Evolutionary conservation across 1,284 basidiomycete species (phyloP).

Genomic region (Meira nashicola): DNA sequence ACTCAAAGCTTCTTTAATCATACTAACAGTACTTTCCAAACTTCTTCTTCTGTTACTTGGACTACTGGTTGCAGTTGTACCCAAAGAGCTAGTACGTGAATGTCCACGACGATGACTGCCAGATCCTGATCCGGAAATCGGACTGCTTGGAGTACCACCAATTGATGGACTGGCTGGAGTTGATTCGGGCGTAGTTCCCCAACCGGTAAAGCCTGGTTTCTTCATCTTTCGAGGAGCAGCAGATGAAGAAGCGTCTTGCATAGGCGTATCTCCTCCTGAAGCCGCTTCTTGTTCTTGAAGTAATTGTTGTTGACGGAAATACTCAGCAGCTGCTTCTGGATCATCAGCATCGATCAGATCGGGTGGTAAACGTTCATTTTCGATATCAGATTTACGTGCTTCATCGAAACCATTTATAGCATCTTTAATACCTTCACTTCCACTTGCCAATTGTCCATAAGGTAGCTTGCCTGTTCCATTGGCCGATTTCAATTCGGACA

Average conservation of each 20-base stretch:
- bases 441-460: conserved; percentile 78
- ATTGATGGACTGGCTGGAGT: background rate
- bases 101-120: conserved; percentile 64
- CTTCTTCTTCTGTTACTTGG: conserved; percentile 87
- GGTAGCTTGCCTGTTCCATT: conserved; percentile 74
- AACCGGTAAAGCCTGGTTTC: no score
- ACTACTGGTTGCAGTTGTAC: conserved; percentile 84
- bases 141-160: background rate
- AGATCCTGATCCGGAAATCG: conserved; percentile 4
- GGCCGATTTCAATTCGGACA: conserved; percentile 91
- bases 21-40: conserved; percentile 89
- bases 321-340: conserved; percentile 62
- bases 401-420: conserved; percentile 90
- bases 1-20: conserved; percentile 65
- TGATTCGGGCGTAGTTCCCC: background rate
- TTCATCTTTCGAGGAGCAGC: background rate
- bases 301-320: conserved; percentile 33
- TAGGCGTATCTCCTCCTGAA: background rate
- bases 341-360: conserved; percentile 85
- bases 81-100: conserved; percentile 78
- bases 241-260: background rate
- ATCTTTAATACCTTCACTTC: conserved; percentile 92
- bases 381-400: conserved; percentile 96
- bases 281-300: background rate
- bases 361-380: conserved; percentile 78